Evolutionary conservation across 2,329 filamentous ascomycete species (phyloP).

Genomic region (Arthrobotrys musiformis): DNA sequence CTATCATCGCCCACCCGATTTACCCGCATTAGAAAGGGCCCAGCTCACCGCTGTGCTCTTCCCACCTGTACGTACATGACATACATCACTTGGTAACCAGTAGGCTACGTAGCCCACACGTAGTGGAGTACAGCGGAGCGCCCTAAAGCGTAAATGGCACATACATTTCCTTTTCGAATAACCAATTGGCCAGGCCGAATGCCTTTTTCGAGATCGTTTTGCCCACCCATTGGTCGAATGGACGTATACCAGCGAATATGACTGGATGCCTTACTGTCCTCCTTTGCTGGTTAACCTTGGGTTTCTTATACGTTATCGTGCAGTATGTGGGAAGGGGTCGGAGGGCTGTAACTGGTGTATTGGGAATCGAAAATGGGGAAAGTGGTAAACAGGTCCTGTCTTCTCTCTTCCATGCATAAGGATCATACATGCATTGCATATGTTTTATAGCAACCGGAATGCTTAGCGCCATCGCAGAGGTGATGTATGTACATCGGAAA

Average conservation of each 20-base stretch:
- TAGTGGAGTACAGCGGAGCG: slow-evolving; percentile 18
- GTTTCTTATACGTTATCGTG: slow-evolving; percentile 21
- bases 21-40: slow-evolving; percentile 20
- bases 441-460: slow-evolving; percentile 20
- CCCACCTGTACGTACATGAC: too few relatives aligned
- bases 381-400: slow-evolving; percentile 12
- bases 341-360: slow-evolving; percentile 8
- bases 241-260: slow-evolving; percentile 5
- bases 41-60: slow-evolving; percentile 10
- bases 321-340: not conserved
- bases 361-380: not conserved
- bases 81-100: slow-evolving; percentile 33
- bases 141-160: slow-evolving; percentile 11
- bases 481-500: slow-evolving; percentile 26
- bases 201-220: too few relatives aligned
- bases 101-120: slow-evolving; percentile 21
- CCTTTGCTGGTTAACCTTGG: too few relatives aligned
- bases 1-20: slow-evolving; percentile 23
- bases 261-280: slow-evolving; percentile 21
- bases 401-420: slow-evolving; percentile 30
- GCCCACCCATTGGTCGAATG: slow-evolving; percentile 15
- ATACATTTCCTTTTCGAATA: too few relatives aligned
- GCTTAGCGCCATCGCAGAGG: slow-evolving; percentile 43
- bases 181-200: slow-evolving; percentile 14
- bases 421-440: slow-evolving; percentile 25